These are phyloP conservation scores for Didymella segeticola DNA, from an alignment of 2,329 filamentous ascomycete species.

Conservation along the genomic window DNA sequence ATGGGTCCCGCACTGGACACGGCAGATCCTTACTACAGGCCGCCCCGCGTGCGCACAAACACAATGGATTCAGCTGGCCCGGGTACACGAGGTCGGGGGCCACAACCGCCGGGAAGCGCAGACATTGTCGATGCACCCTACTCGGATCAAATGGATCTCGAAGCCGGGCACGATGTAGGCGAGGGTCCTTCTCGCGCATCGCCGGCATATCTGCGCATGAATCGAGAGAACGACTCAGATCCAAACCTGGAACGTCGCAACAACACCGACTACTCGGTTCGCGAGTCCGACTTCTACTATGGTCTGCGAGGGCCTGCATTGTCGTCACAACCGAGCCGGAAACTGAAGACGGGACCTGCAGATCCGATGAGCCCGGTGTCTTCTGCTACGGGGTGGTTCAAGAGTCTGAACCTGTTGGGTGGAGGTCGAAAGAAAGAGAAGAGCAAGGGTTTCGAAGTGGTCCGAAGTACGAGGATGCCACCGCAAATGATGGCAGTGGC, in stretches of 20 bases:
- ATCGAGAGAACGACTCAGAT: conserved; percentile 56
- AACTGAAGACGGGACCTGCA: conserved; percentile 89
- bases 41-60: conserved; percentile 71
- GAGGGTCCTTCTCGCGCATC: conserved; percentile 45
- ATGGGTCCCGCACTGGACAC: conserved; percentile 44
- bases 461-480: conserved; percentile 86
- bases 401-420: conserved; percentile 68
- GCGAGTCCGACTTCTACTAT: conserved; percentile 97
- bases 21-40: conserved; percentile 85
- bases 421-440: conserved; percentile 91
- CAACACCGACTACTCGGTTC: conserved; percentile 85
- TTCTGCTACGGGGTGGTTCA: conserved; percentile 89
- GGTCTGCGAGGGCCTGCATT: conserved; percentile 87
- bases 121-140: conserved; percentile 57
- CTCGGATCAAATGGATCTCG: conserved; percentile 50
- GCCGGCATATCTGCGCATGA: conserved; percentile 61
- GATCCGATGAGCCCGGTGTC: conserved; percentile 92
- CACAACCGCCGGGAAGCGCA: conserved; percentile 51
- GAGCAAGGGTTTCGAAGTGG: conserved; percentile 95
- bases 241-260: conserved; percentile 62
- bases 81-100: conserved; percentile 53
- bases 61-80: conserved; percentile 63
- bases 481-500: conserved; percentile 70
- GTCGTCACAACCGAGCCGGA: conserved; percentile 79
- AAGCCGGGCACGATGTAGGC: conserved; percentile 38